Evolutionary conservation across 106 monocot species (phyloP).

Genomic region (Dactylorhiza incarnata): DNA sequence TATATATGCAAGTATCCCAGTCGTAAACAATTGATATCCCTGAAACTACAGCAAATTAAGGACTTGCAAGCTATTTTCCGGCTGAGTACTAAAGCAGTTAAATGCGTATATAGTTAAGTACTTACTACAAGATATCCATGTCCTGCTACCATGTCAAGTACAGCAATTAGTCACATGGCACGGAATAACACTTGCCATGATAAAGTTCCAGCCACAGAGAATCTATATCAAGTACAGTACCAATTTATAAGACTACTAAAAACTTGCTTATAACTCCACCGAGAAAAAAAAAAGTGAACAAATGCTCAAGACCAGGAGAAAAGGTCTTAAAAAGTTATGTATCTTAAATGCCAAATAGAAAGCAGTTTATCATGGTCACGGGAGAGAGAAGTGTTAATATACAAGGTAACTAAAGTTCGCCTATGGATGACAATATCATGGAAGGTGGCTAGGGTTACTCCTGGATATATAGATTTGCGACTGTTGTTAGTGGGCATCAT

Average conservation of each 20-base stretch:
- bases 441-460: too few species aligned
- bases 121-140: not conserved
- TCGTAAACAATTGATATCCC: not conserved
- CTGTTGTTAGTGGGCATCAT: too few species aligned
- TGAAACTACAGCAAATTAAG: not conserved
- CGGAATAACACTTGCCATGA: not conserved
- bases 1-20: not conserved
- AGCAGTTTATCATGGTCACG: too few species aligned
- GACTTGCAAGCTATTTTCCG: not conserved
- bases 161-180: not conserved
- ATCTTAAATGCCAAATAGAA: too few species aligned
- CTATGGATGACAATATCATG: too few species aligned
- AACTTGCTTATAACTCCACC: not conserved
- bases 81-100: not conserved
- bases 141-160: not conserved
- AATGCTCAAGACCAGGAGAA: too few species aligned
- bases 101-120: not conserved
- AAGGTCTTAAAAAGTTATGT: too few species aligned
- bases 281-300: not conserved
- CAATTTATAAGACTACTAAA: not conserved
- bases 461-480: too few species aligned
- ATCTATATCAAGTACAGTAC: not conserved
- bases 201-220: not conserved
- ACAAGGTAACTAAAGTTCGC: too few species aligned
- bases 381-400: too few species aligned